phyloP scores from a whole-genome alignment of 345 rosid genomes.

The Noccaea caerulescens region DNA sequence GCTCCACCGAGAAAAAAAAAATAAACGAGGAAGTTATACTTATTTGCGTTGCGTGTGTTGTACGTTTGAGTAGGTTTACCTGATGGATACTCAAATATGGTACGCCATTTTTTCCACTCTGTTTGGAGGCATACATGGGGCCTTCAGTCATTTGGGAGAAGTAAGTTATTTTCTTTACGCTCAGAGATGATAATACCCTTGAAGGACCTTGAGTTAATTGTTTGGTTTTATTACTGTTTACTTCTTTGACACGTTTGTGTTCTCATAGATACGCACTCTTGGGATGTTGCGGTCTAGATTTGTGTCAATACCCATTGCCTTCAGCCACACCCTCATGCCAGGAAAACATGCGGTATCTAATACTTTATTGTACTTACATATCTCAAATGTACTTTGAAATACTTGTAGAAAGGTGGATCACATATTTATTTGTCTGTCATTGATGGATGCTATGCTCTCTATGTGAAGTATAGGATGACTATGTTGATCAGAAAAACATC shows the following conservation, averaged over 20 bases:
- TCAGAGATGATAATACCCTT: slow-evolving; percentile 7
- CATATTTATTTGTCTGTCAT: slow-evolving; percentile 16
- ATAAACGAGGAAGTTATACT: not conserved
- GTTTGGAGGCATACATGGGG: slow-evolving; percentile 94
- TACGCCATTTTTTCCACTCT: slow-evolving; percentile 90
- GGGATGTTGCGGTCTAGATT: slow-evolving; percentile 97
- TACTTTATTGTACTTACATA: not conserved
- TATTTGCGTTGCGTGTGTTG: slow-evolving; percentile 23
- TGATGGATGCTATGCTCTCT: slow-evolving; percentile 16
- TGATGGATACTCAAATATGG: slow-evolving; percentile 97
- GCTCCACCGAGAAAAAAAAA: slow-evolving; percentile 7
- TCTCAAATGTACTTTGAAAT: not conserved
- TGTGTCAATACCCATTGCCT: slow-evolving; percentile 71
- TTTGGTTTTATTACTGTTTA: slow-evolving; percentile 27
- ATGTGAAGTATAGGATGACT: slow-evolving; percentile 56
- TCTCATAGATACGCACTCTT: slow-evolving; percentile 80
- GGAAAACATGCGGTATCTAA: slow-evolving; percentile 46
- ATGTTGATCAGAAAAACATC: slow-evolving; percentile 53
- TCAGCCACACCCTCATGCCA: slow-evolving; percentile 74
- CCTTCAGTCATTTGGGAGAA: slow-evolving; percentile 97
- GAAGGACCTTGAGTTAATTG: slow-evolving; percentile 10
- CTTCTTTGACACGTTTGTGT: slow-evolving; percentile 29
- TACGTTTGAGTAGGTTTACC: slow-evolving; percentile 64
- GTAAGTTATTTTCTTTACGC: slow-evolving; percentile 49
- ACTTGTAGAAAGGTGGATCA: slow-evolving; percentile 23